Evolutionary conservation across 2,329 filamentous ascomycete species (phyloP).

Genomic region (Didymella segeticola): DNA sequence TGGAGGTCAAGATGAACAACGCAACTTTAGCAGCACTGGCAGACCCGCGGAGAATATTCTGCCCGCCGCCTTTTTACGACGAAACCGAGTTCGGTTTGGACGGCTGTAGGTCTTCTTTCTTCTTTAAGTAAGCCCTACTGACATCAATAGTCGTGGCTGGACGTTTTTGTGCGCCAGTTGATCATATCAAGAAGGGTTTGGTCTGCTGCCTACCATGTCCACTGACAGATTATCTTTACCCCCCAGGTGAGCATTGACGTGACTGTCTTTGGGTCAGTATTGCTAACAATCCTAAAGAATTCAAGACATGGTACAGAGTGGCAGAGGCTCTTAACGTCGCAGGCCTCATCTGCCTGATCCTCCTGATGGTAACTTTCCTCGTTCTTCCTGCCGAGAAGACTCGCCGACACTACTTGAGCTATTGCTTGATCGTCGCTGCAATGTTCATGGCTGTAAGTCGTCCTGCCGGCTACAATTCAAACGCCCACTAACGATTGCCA

Average conservation of each 20-base stretch:
- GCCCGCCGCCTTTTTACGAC: constrained; percentile 74
- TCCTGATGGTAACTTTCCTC: constrained; percentile 80
- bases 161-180: constrained; percentile 63
- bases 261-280: too few relatives aligned
- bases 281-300: constrained; percentile 47
- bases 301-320: constrained; percentile 64
- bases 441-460: constrained; percentile 81
- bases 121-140: constrained; percentile 29
- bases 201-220: constrained; percentile 92
- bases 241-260: constrained; percentile 60
- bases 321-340: constrained; percentile 86
- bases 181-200: constrained; percentile 54
- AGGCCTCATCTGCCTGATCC: constrained; percentile 73
- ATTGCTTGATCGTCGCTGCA: constrained; percentile 80
- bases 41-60: constrained; percentile 57
- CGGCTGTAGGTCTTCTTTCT: constrained; percentile 67
- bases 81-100: constrained; percentile 64
- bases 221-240: constrained; percentile 76
- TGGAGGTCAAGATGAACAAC: constrained; percentile 38
- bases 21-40: constrained; percentile 25
- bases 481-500: constrained; percentile 47
- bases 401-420: constrained; percentile 88
- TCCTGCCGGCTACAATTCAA: too few relatives aligned
- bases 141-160: constrained; percentile 57
- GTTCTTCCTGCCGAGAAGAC: constrained; percentile 87